Conservation (phyloP, 805 yeast genomes). For the Schizosaccharomyces japonicus region DNA sequence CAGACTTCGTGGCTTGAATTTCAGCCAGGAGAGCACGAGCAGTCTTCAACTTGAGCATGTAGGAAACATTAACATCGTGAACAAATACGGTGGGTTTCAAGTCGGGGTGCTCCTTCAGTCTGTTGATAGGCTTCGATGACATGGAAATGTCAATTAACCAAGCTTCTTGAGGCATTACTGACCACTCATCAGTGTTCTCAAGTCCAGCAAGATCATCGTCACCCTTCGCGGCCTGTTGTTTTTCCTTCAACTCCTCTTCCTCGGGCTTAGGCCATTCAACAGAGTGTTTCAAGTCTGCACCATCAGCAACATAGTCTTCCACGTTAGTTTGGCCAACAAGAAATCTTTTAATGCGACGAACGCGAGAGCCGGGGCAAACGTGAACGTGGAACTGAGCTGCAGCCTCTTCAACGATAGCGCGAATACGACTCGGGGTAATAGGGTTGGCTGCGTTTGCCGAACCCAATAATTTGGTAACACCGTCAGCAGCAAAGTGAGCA, state of each 20-base stretch:
- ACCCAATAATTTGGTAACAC: constrained; percentile 45
- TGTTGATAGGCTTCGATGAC: constrained; percentile 15
- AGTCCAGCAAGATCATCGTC: constrained; percentile 11
- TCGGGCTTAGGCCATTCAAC: constrained; percentile 4
- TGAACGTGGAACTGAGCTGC: constrained; percentile 65
- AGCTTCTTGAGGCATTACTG: constrained; percentile 58
- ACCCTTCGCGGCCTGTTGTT: constrained; percentile 8
- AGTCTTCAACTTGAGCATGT: constrained; percentile 1
- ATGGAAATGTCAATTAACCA: constrained; percentile 63
- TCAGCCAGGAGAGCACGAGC: not conserved
- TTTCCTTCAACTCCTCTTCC: not conserved
- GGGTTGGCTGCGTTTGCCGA: constrained; percentile 9
- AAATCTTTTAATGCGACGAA: constrained; percentile 76
- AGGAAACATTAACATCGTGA: constrained; percentile 1
- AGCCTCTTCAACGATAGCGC: constrained; percentile 58
- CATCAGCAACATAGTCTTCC: constrained; percentile 10
- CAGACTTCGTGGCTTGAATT: not conserved
- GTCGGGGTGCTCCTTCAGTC: not conserved
- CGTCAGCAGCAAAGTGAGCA: constrained; percentile 67
- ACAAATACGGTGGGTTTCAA: not conserved
- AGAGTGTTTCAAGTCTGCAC: not conserved
- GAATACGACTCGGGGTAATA: constrained; percentile 47
- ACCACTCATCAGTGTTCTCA: constrained; percentile 21
- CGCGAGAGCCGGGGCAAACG: constrained; percentile 79
- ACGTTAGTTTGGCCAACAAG: constrained; percentile 53